These are phyloP conservation scores for Hirsutella thompsonii DNA, from an alignment of 2,329 filamentous ascomycete genomes.

Conservation along the genomic window DNA sequence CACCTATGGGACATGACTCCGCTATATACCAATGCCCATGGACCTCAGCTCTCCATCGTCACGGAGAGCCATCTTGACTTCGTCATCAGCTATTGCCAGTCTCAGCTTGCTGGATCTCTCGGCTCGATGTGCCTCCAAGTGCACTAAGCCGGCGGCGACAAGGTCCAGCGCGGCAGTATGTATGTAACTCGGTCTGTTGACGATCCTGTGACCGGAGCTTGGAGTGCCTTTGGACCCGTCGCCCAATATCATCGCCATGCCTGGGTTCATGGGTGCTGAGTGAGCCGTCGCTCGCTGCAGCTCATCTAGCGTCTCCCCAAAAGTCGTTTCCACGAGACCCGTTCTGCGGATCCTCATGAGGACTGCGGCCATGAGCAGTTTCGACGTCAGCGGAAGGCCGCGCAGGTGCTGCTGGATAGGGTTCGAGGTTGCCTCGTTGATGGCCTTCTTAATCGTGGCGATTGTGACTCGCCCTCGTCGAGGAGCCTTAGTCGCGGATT, in stretches of 20 bases:
- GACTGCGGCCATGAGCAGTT: constrained; percentile 75
- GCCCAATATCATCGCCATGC: constrained; percentile 22
- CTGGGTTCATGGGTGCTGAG: constrained; percentile 20
- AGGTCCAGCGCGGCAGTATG: constrained; percentile 68
- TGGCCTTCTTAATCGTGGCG: constrained; percentile 83
- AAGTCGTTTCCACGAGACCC: constrained; percentile 73
- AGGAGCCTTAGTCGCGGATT: constrained; percentile 17
- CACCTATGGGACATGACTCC: constrained; percentile 72
- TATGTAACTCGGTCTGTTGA: constrained; percentile 29
- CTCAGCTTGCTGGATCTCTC: constrained; percentile 82
- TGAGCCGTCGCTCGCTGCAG: constrained; percentile 25
- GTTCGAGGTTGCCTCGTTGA: constrained; percentile 87
- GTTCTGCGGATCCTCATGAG: constrained; percentile 68
- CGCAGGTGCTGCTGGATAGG: constrained; percentile 84
- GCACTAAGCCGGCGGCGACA: constrained; percentile 76
- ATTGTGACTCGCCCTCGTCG: constrained; percentile 63
- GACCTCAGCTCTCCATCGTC: constrained; percentile 81
- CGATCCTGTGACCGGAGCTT: constrained; percentile 13
- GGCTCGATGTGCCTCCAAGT: constrained; percentile 65
- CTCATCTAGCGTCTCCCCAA: constrained; percentile 84
- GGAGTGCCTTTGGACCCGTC: constrained; percentile 15
- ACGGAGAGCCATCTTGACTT: constrained; percentile 75
- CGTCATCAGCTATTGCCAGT: constrained; percentile 77
- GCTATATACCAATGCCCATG: constrained; percentile 47
- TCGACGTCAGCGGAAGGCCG: constrained; percentile 66